Conservation (phyloP, 2,329 filamentous ascomycete species). For the Hymenoscyphus salicellus region DNA sequence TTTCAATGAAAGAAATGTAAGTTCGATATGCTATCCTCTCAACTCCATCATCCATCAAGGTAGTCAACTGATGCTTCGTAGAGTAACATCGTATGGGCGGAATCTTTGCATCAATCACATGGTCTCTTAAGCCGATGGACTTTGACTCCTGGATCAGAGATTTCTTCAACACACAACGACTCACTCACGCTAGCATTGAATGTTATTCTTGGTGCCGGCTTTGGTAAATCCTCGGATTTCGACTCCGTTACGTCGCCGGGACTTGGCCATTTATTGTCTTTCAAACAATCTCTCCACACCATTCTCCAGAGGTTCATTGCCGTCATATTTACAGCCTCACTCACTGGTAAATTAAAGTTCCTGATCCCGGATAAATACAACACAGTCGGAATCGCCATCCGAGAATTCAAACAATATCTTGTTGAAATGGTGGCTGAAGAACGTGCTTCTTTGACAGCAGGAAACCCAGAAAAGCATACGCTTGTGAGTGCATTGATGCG, state of each 20-base stretch:
- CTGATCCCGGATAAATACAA: background rate
- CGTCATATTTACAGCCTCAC: background rate
- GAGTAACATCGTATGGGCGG: slow-evolving; percentile 40
- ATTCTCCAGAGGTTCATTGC: slow-evolving; percentile 8
- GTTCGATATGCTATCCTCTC: background rate
- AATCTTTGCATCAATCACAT: slow-evolving; percentile 33
- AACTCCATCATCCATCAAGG: background rate
- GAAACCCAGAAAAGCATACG: slow-evolving; percentile 31
- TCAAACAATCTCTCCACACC: slow-evolving; percentile 11
- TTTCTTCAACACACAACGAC: slow-evolving; percentile 30
- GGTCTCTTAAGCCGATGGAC: slow-evolving; percentile 33
- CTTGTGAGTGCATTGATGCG: slow-evolving; percentile 36
- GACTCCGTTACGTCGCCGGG: slow-evolving; percentile 4
- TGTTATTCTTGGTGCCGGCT: slow-evolving; percentile 50
- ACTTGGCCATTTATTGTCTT: slow-evolving; percentile 19
- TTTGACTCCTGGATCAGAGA: background rate
- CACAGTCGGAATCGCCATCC: background rate
- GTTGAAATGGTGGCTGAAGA: slow-evolving; percentile 17
- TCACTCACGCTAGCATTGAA: slow-evolving; percentile 50
- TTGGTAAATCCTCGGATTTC: slow-evolving; percentile 33
- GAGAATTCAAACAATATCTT: slow-evolving; percentile 16
- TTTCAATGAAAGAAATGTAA: slow-evolving; percentile 42
- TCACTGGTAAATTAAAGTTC: background rate
- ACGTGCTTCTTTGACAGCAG: slow-evolving; percentile 22
- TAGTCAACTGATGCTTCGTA: background rate